Percentiles rank a stretch among this genome's conserved stretches.
These are phyloP conservation scores for Scedosporium aurantiacum DNA, from an alignment of 2,329 filamentous ascomycete species.

Conservation along the genomic window DNA sequence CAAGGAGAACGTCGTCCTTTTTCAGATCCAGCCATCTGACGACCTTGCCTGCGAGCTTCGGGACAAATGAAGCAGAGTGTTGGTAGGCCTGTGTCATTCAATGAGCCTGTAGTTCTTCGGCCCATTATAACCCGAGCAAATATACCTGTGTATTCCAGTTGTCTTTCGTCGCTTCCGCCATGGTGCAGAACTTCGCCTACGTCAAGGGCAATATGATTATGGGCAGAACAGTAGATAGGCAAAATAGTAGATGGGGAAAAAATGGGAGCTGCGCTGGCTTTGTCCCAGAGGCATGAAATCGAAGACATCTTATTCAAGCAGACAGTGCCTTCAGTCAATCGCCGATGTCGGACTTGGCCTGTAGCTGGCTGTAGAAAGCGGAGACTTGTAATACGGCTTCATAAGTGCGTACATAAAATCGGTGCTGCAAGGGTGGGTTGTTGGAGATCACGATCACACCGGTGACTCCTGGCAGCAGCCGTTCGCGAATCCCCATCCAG, in stretches of 20 bases:
- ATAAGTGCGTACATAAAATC: too few species aligned
- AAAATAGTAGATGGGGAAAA: not conserved
- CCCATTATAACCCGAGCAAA: not conserved
- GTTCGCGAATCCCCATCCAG: too few species aligned
- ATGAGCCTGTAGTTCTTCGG: constrained; percentile 11
- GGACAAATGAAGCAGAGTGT: constrained; percentile 51
- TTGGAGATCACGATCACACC: too few species aligned
- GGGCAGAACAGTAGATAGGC: too few species aligned
- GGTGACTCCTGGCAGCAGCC: too few species aligned
- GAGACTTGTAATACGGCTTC: not conserved
- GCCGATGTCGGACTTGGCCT: not conserved
- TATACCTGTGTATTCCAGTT: not conserved
- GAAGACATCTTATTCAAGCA: not conserved
- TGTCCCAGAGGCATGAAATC: too few species aligned
- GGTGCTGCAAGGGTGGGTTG: too few species aligned
- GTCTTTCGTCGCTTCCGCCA: not conserved
- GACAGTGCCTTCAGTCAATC: not conserved
- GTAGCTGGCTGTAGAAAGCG: not conserved
- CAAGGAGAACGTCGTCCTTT: constrained; percentile 46
- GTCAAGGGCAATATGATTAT: not conserved
- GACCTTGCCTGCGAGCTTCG: constrained; percentile 48
- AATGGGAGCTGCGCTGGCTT: not conserved
- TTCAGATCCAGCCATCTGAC: constrained; percentile 47
- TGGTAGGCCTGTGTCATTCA: constrained; percentile 39
- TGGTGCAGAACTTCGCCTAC: not conserved